Evolutionary conservation across 1,139 yeast species (phyloP).

Genomic region (Yarrowia galli): DNA sequence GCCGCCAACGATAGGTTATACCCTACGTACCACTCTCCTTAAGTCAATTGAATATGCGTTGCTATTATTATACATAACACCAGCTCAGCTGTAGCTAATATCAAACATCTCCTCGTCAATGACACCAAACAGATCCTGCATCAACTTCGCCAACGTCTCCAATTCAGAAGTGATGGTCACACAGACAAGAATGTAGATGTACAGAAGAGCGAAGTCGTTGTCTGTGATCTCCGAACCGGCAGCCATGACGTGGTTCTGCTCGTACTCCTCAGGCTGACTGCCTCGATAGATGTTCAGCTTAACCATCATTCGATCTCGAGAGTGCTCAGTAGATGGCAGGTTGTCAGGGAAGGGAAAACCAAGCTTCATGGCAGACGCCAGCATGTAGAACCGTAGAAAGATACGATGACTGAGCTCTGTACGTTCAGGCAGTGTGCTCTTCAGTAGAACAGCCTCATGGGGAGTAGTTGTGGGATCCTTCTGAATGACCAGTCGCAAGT

Average conservation of each 20-base stretch:
- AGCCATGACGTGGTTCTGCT: background rate
- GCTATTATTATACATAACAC: no score
- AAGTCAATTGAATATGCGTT: no score
- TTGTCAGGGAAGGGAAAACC: slow-evolving; percentile 80
- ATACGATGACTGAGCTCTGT: slow-evolving; percentile 74
- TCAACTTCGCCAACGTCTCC: slow-evolving; percentile 61
- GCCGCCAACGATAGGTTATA: no score
- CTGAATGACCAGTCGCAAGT: slow-evolving; percentile 70
- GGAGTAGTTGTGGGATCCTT: slow-evolving; percentile 63
- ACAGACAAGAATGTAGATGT: slow-evolving; percentile 76
- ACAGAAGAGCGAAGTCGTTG: slow-evolving; percentile 77
- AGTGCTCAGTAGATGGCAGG: slow-evolving; percentile 80
- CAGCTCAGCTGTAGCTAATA: slow-evolving; percentile 40
- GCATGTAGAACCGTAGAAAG: slow-evolving; percentile 76
- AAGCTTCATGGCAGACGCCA: slow-evolving; percentile 75
- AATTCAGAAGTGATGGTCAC: slow-evolving; percentile 70
- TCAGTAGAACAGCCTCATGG: slow-evolving; percentile 64
- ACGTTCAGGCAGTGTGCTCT: slow-evolving; percentile 65
- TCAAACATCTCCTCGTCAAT: slow-evolving; percentile 62
- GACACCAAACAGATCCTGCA: slow-evolving; percentile 68
- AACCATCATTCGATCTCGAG: slow-evolving; percentile 71
- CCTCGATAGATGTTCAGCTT: slow-evolving; percentile 56
- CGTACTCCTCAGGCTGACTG: slow-evolving; percentile 25
- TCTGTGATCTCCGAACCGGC: slow-evolving; percentile 46
- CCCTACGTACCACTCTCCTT: no score